Evolutionary conservation across 148 eudicot genomes (phyloP), one percentile per base, ranked within the genome.

Genomic region (Arctostaphylos glauca): DNA sequence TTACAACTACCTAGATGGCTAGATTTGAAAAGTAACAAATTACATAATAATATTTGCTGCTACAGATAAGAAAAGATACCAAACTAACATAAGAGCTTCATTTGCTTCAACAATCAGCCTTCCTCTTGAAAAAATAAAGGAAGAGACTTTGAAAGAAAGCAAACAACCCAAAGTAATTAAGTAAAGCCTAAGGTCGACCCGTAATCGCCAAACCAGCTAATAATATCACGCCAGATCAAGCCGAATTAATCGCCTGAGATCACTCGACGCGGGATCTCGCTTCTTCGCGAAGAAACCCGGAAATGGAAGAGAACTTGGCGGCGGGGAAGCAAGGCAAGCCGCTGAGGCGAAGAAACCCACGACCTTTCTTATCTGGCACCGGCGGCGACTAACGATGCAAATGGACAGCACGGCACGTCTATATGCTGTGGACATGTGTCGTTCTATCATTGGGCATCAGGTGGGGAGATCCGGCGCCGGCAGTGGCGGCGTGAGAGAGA

Each of bases 271-370:
- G 0, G 76, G 49, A 3, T 77, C 80, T 31, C 77, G 46, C 70
- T 44, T 25, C 80, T 21, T 75, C 31, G 49, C 72, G 71, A 47
- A 87, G 75, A 77, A 87, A 6, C 80, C 85, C 18, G 89, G 90
- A 6, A 84, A 72, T 14, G 84, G 86, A 44, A 90, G 84, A 85
- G 87, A 84, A 72, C 89, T 87, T 50, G 89, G 87, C 25, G 87
- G 85, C 15, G 89, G 89, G 4, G 89, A 87, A 47, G 85, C 68
- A 16, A 84, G 38, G 55, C 79, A 79, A 38, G 80, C 66, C 53
- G 77, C 86, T 43, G 84, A 77, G 2, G 86, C 86, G 31, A n/a
- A n/a, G n/a, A n/a, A n/a, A n/a, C n/a, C n/a, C n/a, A n/a, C n/a
- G n/a, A n/a, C n/a, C n/a, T n/a, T n/a, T n/a, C n/a, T n/a, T n/a